Percentiles rank a stretch among this genome's conserved stretches.
Evolutionary conservation across 106 monocot species (phyloP).

Genomic region (Hemerocallis citrina): DNA sequence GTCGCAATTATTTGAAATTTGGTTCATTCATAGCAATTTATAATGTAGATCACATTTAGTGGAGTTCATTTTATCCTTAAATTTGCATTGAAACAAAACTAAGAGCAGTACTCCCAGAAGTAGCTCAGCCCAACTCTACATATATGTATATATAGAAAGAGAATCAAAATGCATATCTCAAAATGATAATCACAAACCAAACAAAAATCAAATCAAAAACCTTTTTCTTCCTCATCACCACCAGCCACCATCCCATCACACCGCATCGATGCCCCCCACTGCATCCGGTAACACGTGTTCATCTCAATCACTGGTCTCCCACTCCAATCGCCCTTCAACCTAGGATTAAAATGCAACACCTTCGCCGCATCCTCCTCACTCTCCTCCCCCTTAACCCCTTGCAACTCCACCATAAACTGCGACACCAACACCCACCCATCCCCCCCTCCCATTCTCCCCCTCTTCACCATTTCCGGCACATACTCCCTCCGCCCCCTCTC

Average conservation of each 20-base stretch:
- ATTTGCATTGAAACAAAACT: no score
- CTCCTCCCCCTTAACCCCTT: slow-evolving; percentile 72
- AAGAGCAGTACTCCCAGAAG: no score
- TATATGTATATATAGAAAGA: no score
- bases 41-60: no score
- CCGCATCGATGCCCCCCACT: slow-evolving; percentile 70
- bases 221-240: no score
- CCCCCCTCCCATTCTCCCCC: slow-evolving; percentile 17
- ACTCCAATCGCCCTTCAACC: slow-evolving; percentile 82
- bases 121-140: no score
- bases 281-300: slow-evolving; percentile 87
- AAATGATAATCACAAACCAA: no score
- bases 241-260: slow-evolving; percentile 55
- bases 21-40: no score
- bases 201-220: no score
- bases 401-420: slow-evolving; percentile 85
- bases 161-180: no score
- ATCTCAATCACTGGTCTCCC: slow-evolving; percentile 59
- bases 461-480: slow-evolving; percentile 42
- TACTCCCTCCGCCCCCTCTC: slow-evolving; percentile 42
- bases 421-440: slow-evolving; percentile 52
- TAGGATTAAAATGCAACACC: slow-evolving; percentile 77
- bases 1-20: no score
- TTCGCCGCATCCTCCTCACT: slow-evolving; percentile 68
- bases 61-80: no score